Conservation (phyloP, 2,329 filamentous ascomycete species). For the Chrysoporthe puriensis region DNA sequence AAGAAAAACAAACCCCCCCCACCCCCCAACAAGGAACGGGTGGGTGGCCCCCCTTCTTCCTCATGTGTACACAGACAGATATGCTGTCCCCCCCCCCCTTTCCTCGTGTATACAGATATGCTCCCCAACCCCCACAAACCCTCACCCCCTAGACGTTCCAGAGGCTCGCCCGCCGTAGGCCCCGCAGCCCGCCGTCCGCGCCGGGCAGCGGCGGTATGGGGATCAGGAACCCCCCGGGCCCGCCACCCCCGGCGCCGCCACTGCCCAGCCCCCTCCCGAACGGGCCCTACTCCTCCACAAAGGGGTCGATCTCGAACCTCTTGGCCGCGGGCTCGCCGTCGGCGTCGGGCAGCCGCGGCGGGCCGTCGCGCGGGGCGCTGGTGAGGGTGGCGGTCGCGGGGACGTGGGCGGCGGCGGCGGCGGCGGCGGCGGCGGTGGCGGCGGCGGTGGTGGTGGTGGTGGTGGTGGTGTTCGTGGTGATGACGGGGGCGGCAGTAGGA, state of each 20-base stretch:
- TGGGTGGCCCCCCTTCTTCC: too few species aligned
- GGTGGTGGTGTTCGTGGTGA: too few species aligned
- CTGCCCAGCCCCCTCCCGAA: slow-evolving; percentile 10
- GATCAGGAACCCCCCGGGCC: slow-evolving; percentile 24
- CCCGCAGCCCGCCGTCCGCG: slow-evolving; percentile 9
- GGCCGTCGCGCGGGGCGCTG: background rate
- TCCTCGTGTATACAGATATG: background rate
- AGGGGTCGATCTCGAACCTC: slow-evolving; percentile 57
- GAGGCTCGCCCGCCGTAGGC: slow-evolving; percentile 6
- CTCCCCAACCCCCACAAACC: background rate
- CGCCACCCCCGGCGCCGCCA: background rate
- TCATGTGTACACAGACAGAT: background rate
- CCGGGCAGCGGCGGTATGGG: slow-evolving; percentile 20
- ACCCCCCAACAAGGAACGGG: too few species aligned
- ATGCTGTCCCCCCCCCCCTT: too few species aligned
- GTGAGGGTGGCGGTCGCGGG: background rate
- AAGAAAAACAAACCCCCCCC: too few species aligned
- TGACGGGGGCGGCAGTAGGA: background rate
- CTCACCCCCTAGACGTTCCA: background rate
- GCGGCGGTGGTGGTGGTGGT: too few species aligned
- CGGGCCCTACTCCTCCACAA: slow-evolving; percentile 38
- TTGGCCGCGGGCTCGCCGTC: slow-evolving; percentile 53
- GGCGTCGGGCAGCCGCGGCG: slow-evolving; percentile 23
- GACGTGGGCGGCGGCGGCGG: too few species aligned
- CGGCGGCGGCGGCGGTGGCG: too few species aligned